Percentiles rank a stretch among this genome's conserved stretches.
Conservation (phyloP, 75 land plant species). For the Cunninghamia lanceolata region DNA sequence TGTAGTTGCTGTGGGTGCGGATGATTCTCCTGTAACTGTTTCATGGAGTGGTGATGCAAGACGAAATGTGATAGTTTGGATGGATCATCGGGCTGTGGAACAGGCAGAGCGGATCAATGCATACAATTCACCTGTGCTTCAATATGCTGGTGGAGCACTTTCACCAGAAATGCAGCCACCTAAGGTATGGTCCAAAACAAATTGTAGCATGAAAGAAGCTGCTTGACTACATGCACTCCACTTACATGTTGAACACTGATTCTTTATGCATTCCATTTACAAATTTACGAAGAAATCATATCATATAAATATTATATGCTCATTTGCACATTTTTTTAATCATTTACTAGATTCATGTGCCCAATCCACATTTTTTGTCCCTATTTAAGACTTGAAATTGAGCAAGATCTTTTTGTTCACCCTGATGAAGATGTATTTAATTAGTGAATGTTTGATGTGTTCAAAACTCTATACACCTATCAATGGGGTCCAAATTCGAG, state of each 20-base stretch:
- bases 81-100: constrained; percentile 94
- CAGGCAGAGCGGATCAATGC: constrained; percentile 95
- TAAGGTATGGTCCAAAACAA: constrained; percentile 49
- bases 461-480: not conserved
- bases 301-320: not conserved
- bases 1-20: constrained; percentile 94
- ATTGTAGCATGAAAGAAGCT: not conserved
- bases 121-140: constrained; percentile 76
- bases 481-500: not conserved
- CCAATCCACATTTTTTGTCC: too few relatives aligned
- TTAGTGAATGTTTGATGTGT: constrained; percentile 1
- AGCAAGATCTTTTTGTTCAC: not conserved
- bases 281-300: not conserved
- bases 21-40: constrained; percentile 91
- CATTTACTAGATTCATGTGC: not conserved
- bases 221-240: not conserved
- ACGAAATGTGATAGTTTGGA: constrained; percentile 97
- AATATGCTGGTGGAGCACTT: constrained; percentile 81
- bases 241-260: not conserved
- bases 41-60: constrained; percentile 93
- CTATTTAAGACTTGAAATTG: not conserved
- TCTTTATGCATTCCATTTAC: not conserved
- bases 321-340: not conserved
- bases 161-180: constrained; percentile 99
- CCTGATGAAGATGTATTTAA: not conserved